Percentiles rank a stretch among this genome's conserved stretches.
Evolutionary conservation across 345 rosid genomes (phyloP).

Genomic region (Eucalyptus globulus): DNA sequence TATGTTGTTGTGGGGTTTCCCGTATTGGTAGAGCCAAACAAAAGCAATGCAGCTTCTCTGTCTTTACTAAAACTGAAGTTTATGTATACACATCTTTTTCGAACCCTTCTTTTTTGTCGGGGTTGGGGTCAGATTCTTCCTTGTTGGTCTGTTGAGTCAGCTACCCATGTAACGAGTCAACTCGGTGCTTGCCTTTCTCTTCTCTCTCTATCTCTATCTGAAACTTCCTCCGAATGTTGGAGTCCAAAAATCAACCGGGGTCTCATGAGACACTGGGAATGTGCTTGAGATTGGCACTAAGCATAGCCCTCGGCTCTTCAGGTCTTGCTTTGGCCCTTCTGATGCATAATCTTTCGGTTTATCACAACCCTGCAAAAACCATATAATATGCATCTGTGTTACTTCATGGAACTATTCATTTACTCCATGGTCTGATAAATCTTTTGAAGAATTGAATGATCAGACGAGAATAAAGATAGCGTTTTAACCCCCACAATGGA

Average conservation of each 20-base stretch:
- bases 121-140: background rate
- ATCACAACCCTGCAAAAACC: slow-evolving; percentile 16
- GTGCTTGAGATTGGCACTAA: slow-evolving; percentile 75
- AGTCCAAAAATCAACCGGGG: slow-evolving; percentile 56
- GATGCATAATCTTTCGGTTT: slow-evolving; percentile 8
- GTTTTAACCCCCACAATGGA: background rate
- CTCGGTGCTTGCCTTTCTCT: background rate
- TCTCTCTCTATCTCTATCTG: slow-evolving; percentile 10
- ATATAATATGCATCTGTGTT: background rate
- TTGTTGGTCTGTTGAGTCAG: background rate
- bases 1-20: slow-evolving; percentile 20
- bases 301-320: slow-evolving; percentile 76
- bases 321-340: slow-evolving; percentile 40
- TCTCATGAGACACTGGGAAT: slow-evolving; percentile 58
- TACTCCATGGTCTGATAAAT: background rate
- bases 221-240: slow-evolving; percentile 69
- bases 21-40: slow-evolving; percentile 16
- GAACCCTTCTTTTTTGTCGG: background rate
- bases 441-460: background rate
- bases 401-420: background rate
- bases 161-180: background rate
- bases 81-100: background rate
- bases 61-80: background rate
- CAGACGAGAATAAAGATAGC: background rate
- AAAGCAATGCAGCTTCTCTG: slow-evolving; percentile 3